phyloP scores from a whole-genome alignment of 176 grass and related monocot genomes.

The Oryza meyeriana region DNA sequence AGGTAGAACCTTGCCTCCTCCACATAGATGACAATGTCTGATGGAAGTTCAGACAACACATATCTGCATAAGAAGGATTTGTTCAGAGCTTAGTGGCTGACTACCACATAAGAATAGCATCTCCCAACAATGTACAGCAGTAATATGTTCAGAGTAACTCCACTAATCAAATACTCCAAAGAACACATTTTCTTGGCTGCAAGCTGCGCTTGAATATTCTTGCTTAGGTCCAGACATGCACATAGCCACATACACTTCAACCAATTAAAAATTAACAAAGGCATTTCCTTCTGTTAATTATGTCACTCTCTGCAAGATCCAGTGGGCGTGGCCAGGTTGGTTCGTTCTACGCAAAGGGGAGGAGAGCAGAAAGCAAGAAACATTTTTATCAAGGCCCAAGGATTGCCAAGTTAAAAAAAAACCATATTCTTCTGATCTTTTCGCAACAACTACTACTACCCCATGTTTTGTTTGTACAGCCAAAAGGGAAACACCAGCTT shows the following conservation, averaged over 20 bases:
- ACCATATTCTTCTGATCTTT: constrained; percentile 22
- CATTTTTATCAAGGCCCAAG: neutral
- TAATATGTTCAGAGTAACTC: neutral
- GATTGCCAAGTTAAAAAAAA: neutral
- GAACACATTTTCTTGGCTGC: neutral
- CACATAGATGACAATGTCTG: constrained; percentile 59
- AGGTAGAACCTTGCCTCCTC: constrained; percentile 59
- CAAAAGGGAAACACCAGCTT: constrained; percentile 31
- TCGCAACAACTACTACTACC: constrained; percentile 21
- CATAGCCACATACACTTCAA: neutral
- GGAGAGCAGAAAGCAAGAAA: constrained; percentile 11
- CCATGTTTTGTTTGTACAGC: constrained; percentile 34
- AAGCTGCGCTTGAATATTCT: neutral
- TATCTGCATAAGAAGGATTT: constrained; percentile 48
- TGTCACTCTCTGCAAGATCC: constrained; percentile 26
- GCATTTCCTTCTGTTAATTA: neutral
- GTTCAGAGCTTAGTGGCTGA: neutral
- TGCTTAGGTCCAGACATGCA: constrained; percentile 7
- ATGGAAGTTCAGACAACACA: constrained; percentile 59
- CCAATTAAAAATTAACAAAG: neutral
- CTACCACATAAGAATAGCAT: neutral
- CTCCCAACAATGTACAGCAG: neutral
- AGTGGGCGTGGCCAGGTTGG: constrained; percentile 3
- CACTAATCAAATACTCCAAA: neutral
- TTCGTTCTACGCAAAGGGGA: neutral